These are phyloP conservation scores for Sporobolomyces phaffii DNA, from an alignment of 768 basidiomycete genomes.

Conservation along the genomic window DNA sequence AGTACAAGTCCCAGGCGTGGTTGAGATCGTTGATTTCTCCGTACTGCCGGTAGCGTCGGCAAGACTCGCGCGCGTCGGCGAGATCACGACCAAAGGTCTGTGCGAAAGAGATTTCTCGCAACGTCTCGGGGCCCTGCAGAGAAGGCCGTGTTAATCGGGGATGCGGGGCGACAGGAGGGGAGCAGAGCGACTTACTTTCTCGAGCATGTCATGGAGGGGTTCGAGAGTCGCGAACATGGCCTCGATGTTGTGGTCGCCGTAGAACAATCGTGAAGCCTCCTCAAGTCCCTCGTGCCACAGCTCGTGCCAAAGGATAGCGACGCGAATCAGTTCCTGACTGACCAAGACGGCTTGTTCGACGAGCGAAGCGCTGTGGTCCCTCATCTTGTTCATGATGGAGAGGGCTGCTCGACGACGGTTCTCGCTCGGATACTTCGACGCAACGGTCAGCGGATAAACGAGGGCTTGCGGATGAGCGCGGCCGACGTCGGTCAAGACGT, in stretches of 20 bases:
- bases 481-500: constrained; percentile 82
- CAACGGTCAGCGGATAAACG: constrained; percentile 87
- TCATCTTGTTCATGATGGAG: constrained; percentile 84
- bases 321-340: constrained; percentile 88
- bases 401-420: constrained; percentile 74
- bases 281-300: constrained; percentile 97
- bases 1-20: constrained; percentile 99
- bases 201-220: constrained; percentile 85
- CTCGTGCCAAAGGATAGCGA: constrained; percentile 98
- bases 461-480: constrained; percentile 95
- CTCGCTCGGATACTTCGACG: constrained; percentile 85
- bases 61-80: constrained; percentile 84
- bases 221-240: constrained; percentile 93
- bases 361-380: constrained; percentile 76
- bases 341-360: constrained; percentile 86
- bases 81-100: constrained; percentile 91
- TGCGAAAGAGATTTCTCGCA: constrained; percentile 87
- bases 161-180: too few relatives aligned
- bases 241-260: constrained; percentile 91
- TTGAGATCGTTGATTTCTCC: constrained; percentile 85
- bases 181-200: constrained; percentile 56
- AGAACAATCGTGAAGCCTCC: constrained; percentile 92
- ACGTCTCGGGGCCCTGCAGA: constrained; percentile 77
- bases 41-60: constrained; percentile 73
- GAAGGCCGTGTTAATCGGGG: too few relatives aligned